Percentiles rank a stretch among this genome's conserved stretches.
phyloP scores from a whole-genome alignment of 2,329 filamentous ascomycete genomes.

The Byssothecium circinans region DNA sequence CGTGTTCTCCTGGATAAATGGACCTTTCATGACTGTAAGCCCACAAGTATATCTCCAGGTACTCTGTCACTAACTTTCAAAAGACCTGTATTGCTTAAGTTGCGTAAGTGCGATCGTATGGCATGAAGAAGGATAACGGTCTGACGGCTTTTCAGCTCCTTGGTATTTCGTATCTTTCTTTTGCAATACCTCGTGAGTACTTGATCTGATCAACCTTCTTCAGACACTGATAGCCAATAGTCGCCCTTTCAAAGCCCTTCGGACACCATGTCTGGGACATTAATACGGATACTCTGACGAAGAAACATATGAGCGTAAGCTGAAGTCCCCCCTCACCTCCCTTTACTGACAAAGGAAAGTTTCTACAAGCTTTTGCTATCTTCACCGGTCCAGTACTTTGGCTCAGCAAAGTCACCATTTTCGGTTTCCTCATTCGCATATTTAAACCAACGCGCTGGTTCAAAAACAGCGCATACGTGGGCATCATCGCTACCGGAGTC shows the following conservation, averaged over 20 bases:
- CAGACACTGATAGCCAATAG: slow-evolving; percentile 10
- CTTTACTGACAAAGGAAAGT: slow-evolving; percentile 8
- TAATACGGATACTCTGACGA: slow-evolving; percentile 8
- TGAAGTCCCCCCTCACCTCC: neutral
- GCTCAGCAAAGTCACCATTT: slow-evolving; percentile 22
- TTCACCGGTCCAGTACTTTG: slow-evolving; percentile 21
- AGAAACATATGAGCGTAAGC: slow-evolving; percentile 14
- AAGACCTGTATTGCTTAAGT: slow-evolving; percentile 17
- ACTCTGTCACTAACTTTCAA: neutral
- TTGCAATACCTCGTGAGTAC: slow-evolving; percentile 19
- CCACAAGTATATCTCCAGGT: neutral
- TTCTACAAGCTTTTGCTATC: slow-evolving; percentile 15
- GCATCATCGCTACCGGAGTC: slow-evolving; percentile 19
- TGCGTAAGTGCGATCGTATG: slow-evolving; percentile 5
- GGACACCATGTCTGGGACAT: slow-evolving; percentile 25
- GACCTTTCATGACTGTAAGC: slow-evolving; percentile 24
- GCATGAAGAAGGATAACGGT: neutral
- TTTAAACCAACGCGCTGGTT: slow-evolving; percentile 21
- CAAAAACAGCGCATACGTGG: slow-evolving; percentile 19
- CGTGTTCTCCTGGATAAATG: slow-evolving; percentile 15
- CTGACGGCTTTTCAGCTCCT: slow-evolving; percentile 2
- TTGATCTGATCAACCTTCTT: neutral
- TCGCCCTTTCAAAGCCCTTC: slow-evolving; percentile 12
- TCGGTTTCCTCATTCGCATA: slow-evolving; percentile 14
- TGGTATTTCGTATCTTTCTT: slow-evolving; percentile 19